Percentiles rank a stretch among this genome's conserved stretches.
Conservation (phyloP, 495 filamentous ascomycete genomes). For the Talaromyces nanjingensis region DNA sequence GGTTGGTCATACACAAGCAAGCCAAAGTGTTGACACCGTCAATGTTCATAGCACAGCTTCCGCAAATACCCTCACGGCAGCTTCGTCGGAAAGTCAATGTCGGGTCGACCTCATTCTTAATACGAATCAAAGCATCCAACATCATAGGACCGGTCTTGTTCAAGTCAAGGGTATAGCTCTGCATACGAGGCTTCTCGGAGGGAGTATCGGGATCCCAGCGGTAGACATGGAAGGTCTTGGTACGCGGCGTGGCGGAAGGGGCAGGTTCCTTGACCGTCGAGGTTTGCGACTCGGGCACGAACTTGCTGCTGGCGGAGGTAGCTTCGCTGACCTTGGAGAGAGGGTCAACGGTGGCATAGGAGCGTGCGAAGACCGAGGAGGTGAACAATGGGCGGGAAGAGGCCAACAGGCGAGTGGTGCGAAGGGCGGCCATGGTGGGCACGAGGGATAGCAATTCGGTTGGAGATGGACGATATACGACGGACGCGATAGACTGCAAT, state of each 20-base stretch:
- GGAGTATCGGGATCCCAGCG: slow-evolving; percentile 95
- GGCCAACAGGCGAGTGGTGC: slow-evolving; percentile 60
- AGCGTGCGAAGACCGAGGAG: slow-evolving; percentile 36
- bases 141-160: slow-evolving; percentile 99
- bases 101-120: slow-evolving; percentile 98
- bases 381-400: slow-evolving; percentile 49
- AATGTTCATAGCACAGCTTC: slow-evolving; percentile 99
- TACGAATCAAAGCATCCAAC: slow-evolving; percentile 88
- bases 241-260: slow-evolving; percentile 48
- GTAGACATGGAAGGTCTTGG: slow-evolving; percentile 98
- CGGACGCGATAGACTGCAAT: background rate
- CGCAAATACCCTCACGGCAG: slow-evolving; percentile 97
- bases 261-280: slow-evolving; percentile 50
- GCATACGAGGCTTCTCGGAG: slow-evolving; percentile 87
- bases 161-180: slow-evolving; percentile 85
- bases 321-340: slow-evolving; percentile 27
- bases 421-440: slow-evolving; percentile 69
- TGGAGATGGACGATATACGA: slow-evolving; percentile 1
- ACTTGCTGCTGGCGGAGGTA: slow-evolving; percentile 21
- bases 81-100: slow-evolving; percentile 92
- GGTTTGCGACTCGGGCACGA: slow-evolving; percentile 40
- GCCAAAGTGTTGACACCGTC: slow-evolving; percentile 95
- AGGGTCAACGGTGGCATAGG: slow-evolving; percentile 47
- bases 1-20: slow-evolving; percentile 77
- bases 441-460: slow-evolving; percentile 6